phyloP scores from a whole-genome alignment of 305 asterid genomes.

The Plantago lanceolata region DNA sequence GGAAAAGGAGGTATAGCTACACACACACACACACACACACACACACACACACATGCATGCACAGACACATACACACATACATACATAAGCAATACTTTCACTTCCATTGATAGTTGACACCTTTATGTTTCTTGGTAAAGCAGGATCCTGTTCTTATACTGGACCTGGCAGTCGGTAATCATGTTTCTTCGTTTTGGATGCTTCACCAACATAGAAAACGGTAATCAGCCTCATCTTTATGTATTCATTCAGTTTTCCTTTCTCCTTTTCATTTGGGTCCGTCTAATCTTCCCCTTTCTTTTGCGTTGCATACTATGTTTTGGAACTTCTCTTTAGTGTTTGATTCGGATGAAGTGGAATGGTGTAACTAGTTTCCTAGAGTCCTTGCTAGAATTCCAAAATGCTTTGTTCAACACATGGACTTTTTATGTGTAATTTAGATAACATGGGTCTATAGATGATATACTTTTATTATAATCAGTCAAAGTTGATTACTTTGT shows the following conservation, averaged over 20 bases:
- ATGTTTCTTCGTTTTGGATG: slow-evolving; percentile 94
- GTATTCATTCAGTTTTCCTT: slow-evolving; percentile 11
- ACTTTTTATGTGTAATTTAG: background rate
- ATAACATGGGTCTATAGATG: background rate
- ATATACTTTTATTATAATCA: slow-evolving; percentile 13
- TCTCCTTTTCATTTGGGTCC: slow-evolving; percentile 7
- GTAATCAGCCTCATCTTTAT: slow-evolving; percentile 33
- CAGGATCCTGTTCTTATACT: slow-evolving; percentile 85
- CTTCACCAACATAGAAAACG: slow-evolving; percentile 80
- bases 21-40: too few relatives aligned
- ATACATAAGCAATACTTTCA: slow-evolving; percentile 18
- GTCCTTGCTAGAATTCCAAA: background rate
- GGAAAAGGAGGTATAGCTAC: too few relatives aligned
- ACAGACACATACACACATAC: too few relatives aligned
- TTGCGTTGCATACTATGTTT: slow-evolving; percentile 13
- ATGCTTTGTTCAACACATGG: slow-evolving; percentile 6
- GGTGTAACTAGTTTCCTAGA: slow-evolving; percentile 9
- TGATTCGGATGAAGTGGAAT: slow-evolving; percentile 17
- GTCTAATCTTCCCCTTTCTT: slow-evolving; percentile 21
- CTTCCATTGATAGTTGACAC: slow-evolving; percentile 15
- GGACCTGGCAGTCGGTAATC: slow-evolving; percentile 70
- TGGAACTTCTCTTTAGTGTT: background rate
- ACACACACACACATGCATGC: too few relatives aligned
- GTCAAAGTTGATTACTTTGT: background rate
- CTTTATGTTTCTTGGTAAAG: slow-evolving; percentile 26